Evolutionary conservation across 225 moss, liverwort and hornwort genomes (phyloP).

Genomic region (Sphagnum contortum): DNA sequence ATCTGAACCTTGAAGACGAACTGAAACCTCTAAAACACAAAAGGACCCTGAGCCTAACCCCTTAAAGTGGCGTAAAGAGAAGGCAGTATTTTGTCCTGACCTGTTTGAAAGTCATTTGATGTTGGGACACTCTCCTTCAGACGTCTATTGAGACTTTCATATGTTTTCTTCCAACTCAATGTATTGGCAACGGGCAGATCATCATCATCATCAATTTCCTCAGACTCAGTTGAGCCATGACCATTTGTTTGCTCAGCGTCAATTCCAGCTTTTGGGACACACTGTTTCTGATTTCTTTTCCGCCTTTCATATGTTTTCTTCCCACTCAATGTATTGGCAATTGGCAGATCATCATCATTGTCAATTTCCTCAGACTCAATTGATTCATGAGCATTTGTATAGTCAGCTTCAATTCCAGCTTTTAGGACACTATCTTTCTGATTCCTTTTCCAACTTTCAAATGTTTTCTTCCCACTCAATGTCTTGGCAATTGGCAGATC

Average conservation of each 20-base stretch:
- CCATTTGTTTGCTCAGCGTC: background rate
- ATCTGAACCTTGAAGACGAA: conserved; percentile 9
- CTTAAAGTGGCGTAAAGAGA: background rate
- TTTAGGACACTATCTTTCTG: background rate
- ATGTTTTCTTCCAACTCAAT: background rate
- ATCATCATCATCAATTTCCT: background rate
- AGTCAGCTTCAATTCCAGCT: background rate
- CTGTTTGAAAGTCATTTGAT: no score
- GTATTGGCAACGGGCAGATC: background rate
- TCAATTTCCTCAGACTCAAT: no score
- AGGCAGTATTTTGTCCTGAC: no score
- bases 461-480: background rate
- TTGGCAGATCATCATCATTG: background rate
- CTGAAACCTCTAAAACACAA: background rate
- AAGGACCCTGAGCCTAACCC: conserved; percentile 3
- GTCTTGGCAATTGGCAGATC: background rate
- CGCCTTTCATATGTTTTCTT: background rate
- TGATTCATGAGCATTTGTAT: background rate
- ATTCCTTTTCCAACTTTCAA: background rate
- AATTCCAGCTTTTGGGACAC: background rate
- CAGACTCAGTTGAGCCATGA: background rate
- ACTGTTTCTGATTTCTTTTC: background rate
- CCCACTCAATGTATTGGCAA: background rate
- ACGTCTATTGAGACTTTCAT: background rate
- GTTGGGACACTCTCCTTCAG: background rate